These are phyloP conservation scores for Gaeumannomyces tritici DNA, from an alignment of 2,329 filamentous ascomycete species.

Conservation along the genomic window DNA sequence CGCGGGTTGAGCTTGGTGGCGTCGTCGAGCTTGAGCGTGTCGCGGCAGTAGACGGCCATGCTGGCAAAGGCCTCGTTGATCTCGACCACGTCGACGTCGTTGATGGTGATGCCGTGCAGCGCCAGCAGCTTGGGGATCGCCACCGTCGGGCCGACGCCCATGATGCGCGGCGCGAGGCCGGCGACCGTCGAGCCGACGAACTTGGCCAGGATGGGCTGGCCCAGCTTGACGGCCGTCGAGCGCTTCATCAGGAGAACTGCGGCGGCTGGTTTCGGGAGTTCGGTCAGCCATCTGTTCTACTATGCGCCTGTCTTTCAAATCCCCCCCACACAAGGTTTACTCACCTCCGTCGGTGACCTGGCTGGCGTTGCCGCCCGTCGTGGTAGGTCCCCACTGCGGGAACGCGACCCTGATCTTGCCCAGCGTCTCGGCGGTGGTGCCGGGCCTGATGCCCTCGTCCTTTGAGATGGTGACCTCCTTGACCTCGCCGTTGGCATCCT, in stretches of 20 bases:
- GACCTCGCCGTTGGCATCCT: slow-evolving; percentile 72
- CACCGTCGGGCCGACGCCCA: slow-evolving; percentile 81
- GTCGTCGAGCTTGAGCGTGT: slow-evolving; percentile 56
- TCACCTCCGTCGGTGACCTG: slow-evolving; percentile 86
- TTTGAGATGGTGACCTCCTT: slow-evolving; percentile 70
- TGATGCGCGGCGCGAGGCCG: slow-evolving; percentile 84
- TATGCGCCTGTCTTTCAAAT: too few species aligned
- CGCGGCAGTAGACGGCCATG: slow-evolving; percentile 91
- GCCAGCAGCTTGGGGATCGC: slow-evolving; percentile 74
- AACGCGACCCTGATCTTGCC: slow-evolving; percentile 85
- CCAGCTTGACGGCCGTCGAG: slow-evolving; percentile 74
- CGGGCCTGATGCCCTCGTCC: slow-evolving; percentile 86
- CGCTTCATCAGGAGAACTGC: slow-evolving; percentile 82
- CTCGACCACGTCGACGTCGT: slow-evolving; percentile 84
- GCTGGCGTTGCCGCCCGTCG: slow-evolving; percentile 86
- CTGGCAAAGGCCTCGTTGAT: slow-evolving; percentile 97
- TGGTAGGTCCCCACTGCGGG: slow-evolving; percentile 76
- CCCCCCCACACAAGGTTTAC: slow-evolving; percentile 15
- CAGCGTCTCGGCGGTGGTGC: slow-evolving; percentile 76
- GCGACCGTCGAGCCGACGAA: slow-evolving; percentile 87
- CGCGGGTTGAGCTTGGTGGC: slow-evolving; percentile 71
- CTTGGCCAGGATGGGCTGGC: slow-evolving; percentile 88
- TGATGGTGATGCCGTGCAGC: slow-evolving; percentile 67
- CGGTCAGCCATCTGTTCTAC: background rate
- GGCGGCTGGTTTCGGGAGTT: background rate